phyloP scores from a whole-genome alignment of 2,329 filamentous ascomycete species.

The Atkinsonella texensis region DNA sequence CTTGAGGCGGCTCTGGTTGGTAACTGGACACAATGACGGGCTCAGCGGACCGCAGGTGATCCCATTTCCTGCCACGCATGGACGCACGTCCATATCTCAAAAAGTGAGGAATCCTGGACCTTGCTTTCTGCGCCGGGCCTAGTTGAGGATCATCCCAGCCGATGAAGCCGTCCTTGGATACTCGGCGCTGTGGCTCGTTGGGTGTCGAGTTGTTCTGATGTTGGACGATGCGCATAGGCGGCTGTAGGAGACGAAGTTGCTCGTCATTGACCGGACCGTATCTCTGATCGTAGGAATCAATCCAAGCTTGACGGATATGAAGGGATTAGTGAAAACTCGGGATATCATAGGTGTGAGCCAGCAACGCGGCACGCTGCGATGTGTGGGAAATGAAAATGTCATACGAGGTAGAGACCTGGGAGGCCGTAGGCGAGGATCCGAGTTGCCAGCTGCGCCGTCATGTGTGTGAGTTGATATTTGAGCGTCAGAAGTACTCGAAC shows the following conservation, averaged over 20 bases:
- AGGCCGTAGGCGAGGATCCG: conserved; percentile 12
- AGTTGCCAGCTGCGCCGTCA: conserved; percentile 7
- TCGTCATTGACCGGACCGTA: conserved; percentile 26
- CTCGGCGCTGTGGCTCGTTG: conserved; percentile 25
- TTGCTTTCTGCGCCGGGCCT: conserved; percentile 21
- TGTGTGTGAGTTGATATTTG: conserved; percentile 4
- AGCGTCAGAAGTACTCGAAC: conserved; percentile 7
- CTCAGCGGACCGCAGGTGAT: conserved; percentile 45
- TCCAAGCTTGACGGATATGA: conserved; percentile 36
- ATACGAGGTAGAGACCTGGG: conserved; percentile 20
- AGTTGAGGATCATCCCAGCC: conserved; percentile 26
- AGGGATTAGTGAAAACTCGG: conserved; percentile 17
- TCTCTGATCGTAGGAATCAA: conserved; percentile 33
- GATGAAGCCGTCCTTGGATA: conserved; percentile 37
- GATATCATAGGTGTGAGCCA: background rate
- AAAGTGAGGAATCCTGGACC: conserved; percentile 31
- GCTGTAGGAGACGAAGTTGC: conserved; percentile 26
- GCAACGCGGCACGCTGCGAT: background rate
- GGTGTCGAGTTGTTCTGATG: conserved; percentile 32
- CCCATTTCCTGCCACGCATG: conserved; percentile 41
- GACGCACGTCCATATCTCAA: conserved; percentile 35
- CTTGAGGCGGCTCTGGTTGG: conserved; percentile 26
- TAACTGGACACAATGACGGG: conserved; percentile 45
- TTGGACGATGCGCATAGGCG: conserved; percentile 25
- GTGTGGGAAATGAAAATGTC: background rate